Conservation (phyloP, 2,329 filamentous ascomycete genomes). For the Cordyceps cicadae region DNA sequence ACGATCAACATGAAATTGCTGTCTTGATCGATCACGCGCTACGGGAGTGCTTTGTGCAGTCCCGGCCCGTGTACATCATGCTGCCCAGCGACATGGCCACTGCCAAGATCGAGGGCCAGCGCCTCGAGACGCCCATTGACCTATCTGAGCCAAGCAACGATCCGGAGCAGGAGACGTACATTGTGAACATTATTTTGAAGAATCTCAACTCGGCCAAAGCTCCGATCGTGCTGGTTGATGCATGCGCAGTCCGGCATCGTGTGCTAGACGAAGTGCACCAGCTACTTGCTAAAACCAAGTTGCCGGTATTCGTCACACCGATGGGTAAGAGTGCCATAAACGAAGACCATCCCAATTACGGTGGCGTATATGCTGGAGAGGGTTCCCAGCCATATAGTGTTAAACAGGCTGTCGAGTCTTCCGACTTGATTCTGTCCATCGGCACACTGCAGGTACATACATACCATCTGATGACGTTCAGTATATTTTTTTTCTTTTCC, state of each 20-base stretch:
- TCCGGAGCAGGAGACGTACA: constrained; percentile 64
- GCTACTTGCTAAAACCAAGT: constrained; percentile 61
- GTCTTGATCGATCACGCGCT: constrained; percentile 71
- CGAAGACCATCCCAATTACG: constrained; percentile 66
- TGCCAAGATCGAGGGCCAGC: constrained; percentile 65
- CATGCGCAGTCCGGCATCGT: constrained; percentile 70
- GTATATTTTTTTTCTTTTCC: neutral
- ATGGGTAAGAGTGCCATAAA: constrained; percentile 84
- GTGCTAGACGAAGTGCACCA: constrained; percentile 64
- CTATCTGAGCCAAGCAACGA: constrained; percentile 58
- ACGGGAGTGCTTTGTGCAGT: constrained; percentile 63
- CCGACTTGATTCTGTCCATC: constrained; percentile 63
- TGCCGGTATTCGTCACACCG: constrained; percentile 80
- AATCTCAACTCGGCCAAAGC: constrained; percentile 64
- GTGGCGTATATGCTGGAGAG: constrained; percentile 77
- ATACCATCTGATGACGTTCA: neutral
- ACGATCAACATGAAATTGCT: constrained; percentile 61
- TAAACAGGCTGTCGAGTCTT: constrained; percentile 54
- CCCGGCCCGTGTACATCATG: constrained; percentile 75
- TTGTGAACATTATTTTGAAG: constrained; percentile 70
- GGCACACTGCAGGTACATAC: constrained; percentile 47
- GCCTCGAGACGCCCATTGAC: constrained; percentile 63
- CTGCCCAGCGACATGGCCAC: constrained; percentile 74
- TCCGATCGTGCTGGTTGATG: constrained; percentile 74
- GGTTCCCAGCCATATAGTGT: constrained; percentile 59